These are phyloP conservation scores for Wickerhamomyces pijperi DNA, from an alignment of 805 yeast genomes.

Conservation along the genomic window DNA sequence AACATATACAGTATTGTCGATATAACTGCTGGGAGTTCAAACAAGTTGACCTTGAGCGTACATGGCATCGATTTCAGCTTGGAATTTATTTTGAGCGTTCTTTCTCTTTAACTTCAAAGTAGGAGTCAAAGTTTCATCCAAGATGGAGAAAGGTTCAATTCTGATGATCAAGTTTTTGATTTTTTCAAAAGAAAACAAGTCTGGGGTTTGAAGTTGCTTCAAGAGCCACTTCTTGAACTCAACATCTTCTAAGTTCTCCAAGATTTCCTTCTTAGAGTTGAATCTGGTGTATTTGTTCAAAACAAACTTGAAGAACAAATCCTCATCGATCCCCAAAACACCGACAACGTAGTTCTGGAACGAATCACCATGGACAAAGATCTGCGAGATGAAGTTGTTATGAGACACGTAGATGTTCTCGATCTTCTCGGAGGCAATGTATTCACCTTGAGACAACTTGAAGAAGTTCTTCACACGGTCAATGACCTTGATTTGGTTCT, in stretches of 20 bases:
- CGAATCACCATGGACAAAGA: conserved; percentile 57
- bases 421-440: conserved; percentile 67
- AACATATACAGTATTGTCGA: no score
- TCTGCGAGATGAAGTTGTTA: conserved; percentile 39
- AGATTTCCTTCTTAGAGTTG: conserved; percentile 14
- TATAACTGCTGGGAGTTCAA: no score
- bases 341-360: conserved; percentile 46
- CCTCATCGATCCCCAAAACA: conserved; percentile 49
- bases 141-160: conserved; percentile 42
- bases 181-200: conserved; percentile 39
- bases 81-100: conserved; percentile 38
- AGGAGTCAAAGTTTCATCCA: conserved; percentile 46
- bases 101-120: conserved; percentile 42
- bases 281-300: conserved; percentile 7
- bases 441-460: conserved; percentile 56
- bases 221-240: conserved; percentile 28
- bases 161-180: conserved; percentile 34
- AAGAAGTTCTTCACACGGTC: conserved; percentile 76
- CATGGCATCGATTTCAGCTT: conserved; percentile 28
- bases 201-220: conserved; percentile 24
- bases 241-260: conserved; percentile 14
- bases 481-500: conserved; percentile 48
- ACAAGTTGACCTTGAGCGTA: conserved; percentile 29
- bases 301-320: conserved; percentile 13
- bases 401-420: conserved; percentile 53